Percentiles rank a stretch among this genome's conserved stretches.
These are phyloP conservation scores for Aspergillus fumigatus DNA, from an alignment of 2,329 filamentous ascomycete genomes.

Conservation along the genomic window DNA sequence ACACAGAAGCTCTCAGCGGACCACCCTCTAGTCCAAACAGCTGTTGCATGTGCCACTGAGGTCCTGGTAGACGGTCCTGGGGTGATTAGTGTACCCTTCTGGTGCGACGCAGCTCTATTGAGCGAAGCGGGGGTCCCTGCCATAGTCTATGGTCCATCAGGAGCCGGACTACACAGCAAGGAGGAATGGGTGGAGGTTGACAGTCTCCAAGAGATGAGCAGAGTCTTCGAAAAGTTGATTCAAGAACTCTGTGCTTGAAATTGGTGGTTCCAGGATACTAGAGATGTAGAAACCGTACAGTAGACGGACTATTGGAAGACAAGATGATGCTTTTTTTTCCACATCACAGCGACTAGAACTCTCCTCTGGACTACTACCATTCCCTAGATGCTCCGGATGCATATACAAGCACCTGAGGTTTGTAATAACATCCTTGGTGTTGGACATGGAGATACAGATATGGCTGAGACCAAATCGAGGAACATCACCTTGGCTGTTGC, in stretches of 20 bases:
- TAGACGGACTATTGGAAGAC: not conserved
- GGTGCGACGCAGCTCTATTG: constrained; percentile 51
- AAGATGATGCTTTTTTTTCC: too few relatives aligned
- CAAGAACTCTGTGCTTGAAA: constrained; percentile 17
- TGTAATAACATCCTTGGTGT: too few relatives aligned
- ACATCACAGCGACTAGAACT: too few relatives aligned
- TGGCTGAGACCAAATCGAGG: too few relatives aligned
- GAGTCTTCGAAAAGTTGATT: constrained; percentile 15
- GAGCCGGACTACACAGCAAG: constrained; percentile 48
- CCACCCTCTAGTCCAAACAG: constrained; percentile 40
- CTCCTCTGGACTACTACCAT: too few relatives aligned
- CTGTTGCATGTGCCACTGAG: constrained; percentile 22
- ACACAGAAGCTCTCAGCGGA: constrained; percentile 38
- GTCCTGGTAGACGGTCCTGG: constrained; percentile 23
- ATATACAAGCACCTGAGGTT: too few relatives aligned
- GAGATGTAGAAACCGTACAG: not conserved
- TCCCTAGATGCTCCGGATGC: too few relatives aligned
- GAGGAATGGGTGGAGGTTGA: constrained; percentile 48
- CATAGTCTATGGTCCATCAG: constrained; percentile 46
- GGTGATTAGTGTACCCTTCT: constrained; percentile 36
- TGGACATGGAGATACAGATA: too few relatives aligned
- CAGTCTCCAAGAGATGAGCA: constrained; percentile 36
- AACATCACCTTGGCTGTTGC: too few relatives aligned
- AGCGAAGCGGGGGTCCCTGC: constrained; percentile 43
- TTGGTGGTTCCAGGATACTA: not conserved